Evolutionary conservation across 2,329 filamentous ascomycete species (phyloP).

Genomic region (Pseudopyrenochaeta lycopersici): DNA sequence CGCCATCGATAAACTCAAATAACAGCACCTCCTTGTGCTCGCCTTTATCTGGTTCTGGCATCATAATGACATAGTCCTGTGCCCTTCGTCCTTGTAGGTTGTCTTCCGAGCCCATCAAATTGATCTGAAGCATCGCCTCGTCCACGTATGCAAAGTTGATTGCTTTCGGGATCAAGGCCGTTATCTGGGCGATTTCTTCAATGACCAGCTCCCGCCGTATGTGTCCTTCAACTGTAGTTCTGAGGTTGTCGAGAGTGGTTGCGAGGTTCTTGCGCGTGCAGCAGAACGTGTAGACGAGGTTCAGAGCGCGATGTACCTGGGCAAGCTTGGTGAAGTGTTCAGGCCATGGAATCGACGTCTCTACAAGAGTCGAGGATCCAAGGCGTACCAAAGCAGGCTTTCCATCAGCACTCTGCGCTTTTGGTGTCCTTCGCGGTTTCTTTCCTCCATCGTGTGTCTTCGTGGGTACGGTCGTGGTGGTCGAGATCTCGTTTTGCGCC

Average conservation of each 20-base stretch:
- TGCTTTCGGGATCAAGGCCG: slow-evolving; percentile 76
- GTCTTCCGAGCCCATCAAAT: slow-evolving; percentile 75
- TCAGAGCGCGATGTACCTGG: slow-evolving; percentile 83
- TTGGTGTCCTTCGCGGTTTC: slow-evolving; percentile 58
- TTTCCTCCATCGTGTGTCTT: slow-evolving; percentile 67
- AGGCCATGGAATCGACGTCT: slow-evolving; percentile 73
- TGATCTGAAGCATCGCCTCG: slow-evolving; percentile 81
- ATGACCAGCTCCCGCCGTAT: slow-evolving; percentile 74
- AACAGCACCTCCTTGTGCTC: slow-evolving; percentile 75
- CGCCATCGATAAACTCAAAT: slow-evolving; percentile 93
- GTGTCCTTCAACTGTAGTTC: slow-evolving; percentile 82
- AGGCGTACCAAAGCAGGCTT: slow-evolving; percentile 53
- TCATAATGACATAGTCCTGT: slow-evolving; percentile 53
- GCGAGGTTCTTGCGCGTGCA: slow-evolving; percentile 90
- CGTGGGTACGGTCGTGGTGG: slow-evolving; percentile 60
- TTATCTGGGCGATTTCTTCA: slow-evolving; percentile 84
- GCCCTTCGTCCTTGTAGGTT: slow-evolving; percentile 67
- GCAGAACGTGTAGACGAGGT: slow-evolving; percentile 94
- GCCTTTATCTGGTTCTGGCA: slow-evolving; percentile 49
- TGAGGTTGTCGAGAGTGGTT: slow-evolving; percentile 91
- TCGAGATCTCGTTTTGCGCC: slow-evolving; percentile 20
- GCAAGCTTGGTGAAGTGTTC: slow-evolving; percentile 75
- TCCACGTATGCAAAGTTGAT: slow-evolving; percentile 89
- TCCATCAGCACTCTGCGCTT: slow-evolving; percentile 38
- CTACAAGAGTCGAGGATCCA: slow-evolving; percentile 60